Evolutionary conservation across 257 asterid species (phyloP), one percentile per base, ranked within the genome.

Genomic region (Salvia splendens): DNA sequence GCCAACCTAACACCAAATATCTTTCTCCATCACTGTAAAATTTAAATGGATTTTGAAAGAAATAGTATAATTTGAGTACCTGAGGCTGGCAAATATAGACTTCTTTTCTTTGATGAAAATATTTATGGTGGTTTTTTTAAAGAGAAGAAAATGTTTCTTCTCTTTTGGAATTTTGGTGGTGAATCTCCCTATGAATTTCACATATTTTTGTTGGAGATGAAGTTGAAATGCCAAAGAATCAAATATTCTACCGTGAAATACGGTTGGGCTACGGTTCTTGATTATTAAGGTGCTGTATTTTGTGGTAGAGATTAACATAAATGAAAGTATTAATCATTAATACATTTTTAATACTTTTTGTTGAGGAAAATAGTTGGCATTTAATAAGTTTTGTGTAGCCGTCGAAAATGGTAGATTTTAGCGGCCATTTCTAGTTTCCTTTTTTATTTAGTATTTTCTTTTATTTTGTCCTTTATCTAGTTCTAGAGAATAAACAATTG

Each of bases 191-290:
- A 57, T 51, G 48, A 14, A 47, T 12, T 46, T 57, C 46, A 48
- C 20, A 33, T 64, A 41, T 33, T 40, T 41, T 30, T 66, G 20
- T 45, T 72, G 69, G 67, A 8, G 43, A n/a, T 0, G 50, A 55
- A 43, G 72, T 43, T 76, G 75, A 73, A 71, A 51, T 77, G 55
- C 73, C 73, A 51, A 73, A 69, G 56, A 28, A 64, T 67, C 81
- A 70, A 75, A 51, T 52, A 66, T 65, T 70, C 75, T 57, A 30
- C 61, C 83, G 51, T 10, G 32, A 78, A 72, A 17, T 59, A 14
- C 70, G 86, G 80, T 15, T 5, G 14, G 10, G 30, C 71, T 30
- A 42, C 61, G 73, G 64, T 49, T 12, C 50, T 43, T 16, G 41
- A 12, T 38, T 12, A 62, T 36, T 33, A 35, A 35, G 16, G 20